These are phyloP conservation scores for Hypomontagnella submonticulosa DNA, from an alignment of 495 filamentous ascomycete genomes.

Conservation along the genomic window DNA sequence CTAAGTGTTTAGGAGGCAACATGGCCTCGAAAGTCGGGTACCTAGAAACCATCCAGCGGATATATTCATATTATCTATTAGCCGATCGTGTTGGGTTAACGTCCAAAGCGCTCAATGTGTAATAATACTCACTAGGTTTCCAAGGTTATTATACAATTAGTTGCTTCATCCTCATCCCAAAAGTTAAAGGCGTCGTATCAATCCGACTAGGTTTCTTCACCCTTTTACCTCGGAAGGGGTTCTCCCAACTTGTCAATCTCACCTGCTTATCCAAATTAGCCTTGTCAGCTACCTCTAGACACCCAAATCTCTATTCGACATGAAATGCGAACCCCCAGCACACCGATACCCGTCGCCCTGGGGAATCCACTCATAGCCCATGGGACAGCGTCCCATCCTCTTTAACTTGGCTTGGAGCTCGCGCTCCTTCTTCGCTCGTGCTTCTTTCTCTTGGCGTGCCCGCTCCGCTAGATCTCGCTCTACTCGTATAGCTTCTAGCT, in stretches of 20 bases:
- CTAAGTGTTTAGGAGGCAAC: too few relatives aligned
- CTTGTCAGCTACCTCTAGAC: neutral
- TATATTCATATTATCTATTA: too few relatives aligned
- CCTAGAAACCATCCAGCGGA: too few relatives aligned
- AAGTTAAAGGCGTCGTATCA: too few relatives aligned
- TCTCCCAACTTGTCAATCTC: neutral
- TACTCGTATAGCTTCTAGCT: slow-evolving; percentile 22
- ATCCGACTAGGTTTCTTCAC: too few relatives aligned
- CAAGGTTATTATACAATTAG: too few relatives aligned
- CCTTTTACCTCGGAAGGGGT: neutral
- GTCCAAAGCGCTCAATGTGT: too few relatives aligned
- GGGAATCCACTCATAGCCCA: slow-evolving; percentile 66
- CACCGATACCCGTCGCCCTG: slow-evolving; percentile 65
- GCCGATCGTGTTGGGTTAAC: too few relatives aligned
- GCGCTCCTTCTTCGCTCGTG: slow-evolving; percentile 52
- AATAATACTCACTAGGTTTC: too few relatives aligned
- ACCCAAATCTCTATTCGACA: slow-evolving; percentile 48
- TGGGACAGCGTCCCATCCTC: slow-evolving; percentile 61
- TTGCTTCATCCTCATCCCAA: too few relatives aligned
- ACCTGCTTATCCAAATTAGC: neutral
- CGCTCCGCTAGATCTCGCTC: slow-evolving; percentile 28
- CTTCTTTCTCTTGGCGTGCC: slow-evolving; percentile 45
- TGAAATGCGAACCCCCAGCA: slow-evolving; percentile 61
- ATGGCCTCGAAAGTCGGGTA: too few relatives aligned
- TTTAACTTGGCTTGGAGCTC: slow-evolving; percentile 57